These are phyloP conservation scores for Phellopilus nigrolimitatus DNA, from an alignment of 1,284 basidiomycete genomes.

Conservation along the genomic window DNA sequence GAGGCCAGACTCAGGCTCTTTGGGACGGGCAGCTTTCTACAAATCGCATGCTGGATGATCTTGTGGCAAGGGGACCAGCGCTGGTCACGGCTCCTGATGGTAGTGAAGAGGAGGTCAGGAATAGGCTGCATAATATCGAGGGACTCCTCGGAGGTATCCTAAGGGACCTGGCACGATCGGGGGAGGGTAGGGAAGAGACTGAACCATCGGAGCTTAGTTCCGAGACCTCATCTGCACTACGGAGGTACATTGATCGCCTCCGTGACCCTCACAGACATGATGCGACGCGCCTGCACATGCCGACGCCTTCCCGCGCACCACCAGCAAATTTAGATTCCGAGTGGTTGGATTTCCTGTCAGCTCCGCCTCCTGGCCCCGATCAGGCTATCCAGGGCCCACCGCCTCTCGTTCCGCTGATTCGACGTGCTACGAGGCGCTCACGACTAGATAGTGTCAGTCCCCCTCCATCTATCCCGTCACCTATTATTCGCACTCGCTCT, in stretches of 20 bases:
- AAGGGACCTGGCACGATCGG: constrained; percentile 10
- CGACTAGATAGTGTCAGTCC: constrained; percentile 13
- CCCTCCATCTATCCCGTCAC: constrained; percentile 10
- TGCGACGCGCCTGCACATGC: constrained; percentile 18
- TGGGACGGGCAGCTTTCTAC: constrained; percentile 55
- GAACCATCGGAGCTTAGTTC: constrained; percentile 18
- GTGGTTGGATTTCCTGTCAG: constrained; percentile 18
- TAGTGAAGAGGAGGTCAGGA: constrained; percentile 34
- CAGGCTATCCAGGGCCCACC: constrained; percentile 20
- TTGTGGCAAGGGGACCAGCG: constrained; percentile 28
- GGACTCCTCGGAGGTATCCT: constrained; percentile 36
- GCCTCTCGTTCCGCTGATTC: constrained; percentile 15
- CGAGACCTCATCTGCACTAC: constrained; percentile 18
- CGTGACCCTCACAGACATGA: constrained; percentile 15
- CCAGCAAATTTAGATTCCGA: constrained; percentile 12
- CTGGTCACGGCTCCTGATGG: constrained; percentile 22
- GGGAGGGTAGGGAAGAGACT: constrained; percentile 6
- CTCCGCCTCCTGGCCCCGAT: constrained; percentile 13
- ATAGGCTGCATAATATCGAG: constrained; percentile 39
- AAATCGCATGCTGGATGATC: constrained; percentile 44
- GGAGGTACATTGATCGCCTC: constrained; percentile 17
- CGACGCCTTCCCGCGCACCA: constrained; percentile 19
- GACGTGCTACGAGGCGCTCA: constrained; percentile 3
- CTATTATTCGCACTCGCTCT: constrained; percentile 10
- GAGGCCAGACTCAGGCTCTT: constrained; percentile 46